phyloP scores from a whole-genome alignment of 352 stramenopile genomes.

The Globisporangium yorkense region DNA sequence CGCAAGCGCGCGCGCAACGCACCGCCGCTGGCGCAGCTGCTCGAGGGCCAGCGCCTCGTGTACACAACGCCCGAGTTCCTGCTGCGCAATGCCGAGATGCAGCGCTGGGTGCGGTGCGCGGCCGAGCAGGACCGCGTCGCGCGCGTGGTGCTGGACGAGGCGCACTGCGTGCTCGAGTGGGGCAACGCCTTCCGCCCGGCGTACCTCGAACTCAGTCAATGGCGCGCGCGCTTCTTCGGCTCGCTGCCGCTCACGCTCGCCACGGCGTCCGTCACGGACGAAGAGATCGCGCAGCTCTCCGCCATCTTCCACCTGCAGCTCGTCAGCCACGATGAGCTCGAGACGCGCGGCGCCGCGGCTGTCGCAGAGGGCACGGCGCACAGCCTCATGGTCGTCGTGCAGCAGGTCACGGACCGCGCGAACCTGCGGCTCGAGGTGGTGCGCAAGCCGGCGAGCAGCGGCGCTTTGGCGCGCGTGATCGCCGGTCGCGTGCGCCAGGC shows the following conservation, averaged over 20 bases:
- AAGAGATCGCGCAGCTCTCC: slow-evolving; percentile 49
- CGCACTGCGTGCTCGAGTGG: slow-evolving; percentile 79
- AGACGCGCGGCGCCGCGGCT: not conserved
- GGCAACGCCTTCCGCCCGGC: slow-evolving; percentile 65
- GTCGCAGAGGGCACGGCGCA: not conserved
- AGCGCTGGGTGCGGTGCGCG: slow-evolving; percentile 27
- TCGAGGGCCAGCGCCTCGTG: slow-evolving; percentile 44
- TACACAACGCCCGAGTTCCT: slow-evolving; percentile 84
- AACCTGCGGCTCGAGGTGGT: slow-evolving; percentile 63
- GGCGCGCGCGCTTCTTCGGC: slow-evolving; percentile 35
- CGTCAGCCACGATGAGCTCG: not conserved
- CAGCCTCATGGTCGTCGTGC: slow-evolving; percentile 44
- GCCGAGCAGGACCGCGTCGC: slow-evolving; percentile 20
- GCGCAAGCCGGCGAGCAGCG: slow-evolving; percentile 24
- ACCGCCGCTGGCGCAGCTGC: slow-evolving; percentile 24
- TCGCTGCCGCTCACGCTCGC: slow-evolving; percentile 61
- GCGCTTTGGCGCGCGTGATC: slow-evolving; percentile 34
- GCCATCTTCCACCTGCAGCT: slow-evolving; percentile 39
- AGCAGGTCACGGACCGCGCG: slow-evolving; percentile 54
- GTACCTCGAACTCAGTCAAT: slow-evolving; percentile 63
- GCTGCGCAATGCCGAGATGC: slow-evolving; percentile 57
- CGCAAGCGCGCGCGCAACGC: slow-evolving; percentile 10
- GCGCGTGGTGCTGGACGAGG: slow-evolving; percentile 72
- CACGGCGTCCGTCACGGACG: slow-evolving; percentile 63
- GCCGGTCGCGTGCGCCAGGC: slow-evolving; percentile 20